These are phyloP conservation scores for Suillus clintonianus DNA, from an alignment of 768 basidiomycete genomes.

Conservation along the genomic window DNA sequence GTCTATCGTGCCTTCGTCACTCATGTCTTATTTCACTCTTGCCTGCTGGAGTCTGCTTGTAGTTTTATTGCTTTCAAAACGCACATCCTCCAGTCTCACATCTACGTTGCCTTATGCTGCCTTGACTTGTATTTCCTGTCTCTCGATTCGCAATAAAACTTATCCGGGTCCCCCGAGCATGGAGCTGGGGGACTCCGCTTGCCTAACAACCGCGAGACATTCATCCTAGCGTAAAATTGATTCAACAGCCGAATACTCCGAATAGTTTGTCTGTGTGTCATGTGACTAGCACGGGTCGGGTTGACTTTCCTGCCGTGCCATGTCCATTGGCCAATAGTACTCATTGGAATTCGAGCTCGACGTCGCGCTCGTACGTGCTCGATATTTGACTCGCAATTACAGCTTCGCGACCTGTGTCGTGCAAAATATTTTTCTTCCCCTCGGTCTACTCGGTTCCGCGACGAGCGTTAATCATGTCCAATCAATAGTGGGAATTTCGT, in stretches of 20 bases:
- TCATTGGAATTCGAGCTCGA: too few species aligned
- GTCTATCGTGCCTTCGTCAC: too few species aligned
- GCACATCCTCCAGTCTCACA: not conserved
- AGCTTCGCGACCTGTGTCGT: not conserved
- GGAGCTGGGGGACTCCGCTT: not conserved
- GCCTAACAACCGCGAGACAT: not conserved
- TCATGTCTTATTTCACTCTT: too few species aligned
- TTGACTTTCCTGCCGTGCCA: too few species aligned
- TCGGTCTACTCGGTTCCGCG: constrained; percentile 8
- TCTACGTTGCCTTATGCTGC: not conserved
- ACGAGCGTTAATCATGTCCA: constrained; percentile 2
- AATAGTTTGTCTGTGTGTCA: too few species aligned
- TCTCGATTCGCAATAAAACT: not conserved
- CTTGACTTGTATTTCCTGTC: not conserved
- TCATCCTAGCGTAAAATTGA: too few species aligned
- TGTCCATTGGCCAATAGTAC: too few species aligned
- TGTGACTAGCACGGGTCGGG: too few species aligned
- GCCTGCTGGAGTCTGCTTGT: not conserved
- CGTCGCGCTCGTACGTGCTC: too few species aligned
- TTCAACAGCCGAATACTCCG: too few species aligned
- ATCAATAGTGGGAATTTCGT: constrained; percentile 6
- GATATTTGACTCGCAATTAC: too few species aligned
- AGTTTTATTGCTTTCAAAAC: not conserved
- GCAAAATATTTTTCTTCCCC: not conserved
- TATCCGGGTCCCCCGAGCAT: not conserved